phyloP scores from a whole-genome alignment of 2,329 filamentous ascomycete genomes.

The Cytospora schulzeri region DNA sequence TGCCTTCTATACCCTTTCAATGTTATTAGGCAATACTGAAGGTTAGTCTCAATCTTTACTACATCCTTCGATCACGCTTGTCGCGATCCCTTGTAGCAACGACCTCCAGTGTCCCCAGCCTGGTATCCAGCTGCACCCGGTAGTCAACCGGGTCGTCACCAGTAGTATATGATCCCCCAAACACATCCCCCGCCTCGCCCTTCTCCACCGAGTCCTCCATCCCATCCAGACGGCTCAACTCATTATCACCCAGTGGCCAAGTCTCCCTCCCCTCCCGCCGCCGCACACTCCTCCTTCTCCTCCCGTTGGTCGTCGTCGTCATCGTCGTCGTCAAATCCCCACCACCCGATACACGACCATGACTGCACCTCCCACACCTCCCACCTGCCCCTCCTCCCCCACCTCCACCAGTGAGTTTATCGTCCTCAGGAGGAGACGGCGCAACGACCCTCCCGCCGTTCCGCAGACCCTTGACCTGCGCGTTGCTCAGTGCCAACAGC shows the following conservation, averaged over 20 bases:
- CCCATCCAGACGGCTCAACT: slow-evolving; percentile 20
- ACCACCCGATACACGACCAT: too few relatives aligned
- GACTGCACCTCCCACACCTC: background rate
- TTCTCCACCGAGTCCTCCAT: slow-evolving; percentile 31
- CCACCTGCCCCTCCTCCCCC: background rate
- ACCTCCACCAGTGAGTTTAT: background rate
- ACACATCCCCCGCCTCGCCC: slow-evolving; percentile 20
- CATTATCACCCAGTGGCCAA: slow-evolving; percentile 27
- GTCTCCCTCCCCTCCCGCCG: slow-evolving; percentile 6
- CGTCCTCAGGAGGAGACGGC: slow-evolving; percentile 33
- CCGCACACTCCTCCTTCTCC: background rate
- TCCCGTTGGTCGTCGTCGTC: background rate
- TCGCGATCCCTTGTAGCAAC: slow-evolving; percentile 8
- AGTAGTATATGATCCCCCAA: slow-evolving; percentile 1
- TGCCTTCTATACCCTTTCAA: background rate
- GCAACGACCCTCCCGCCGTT: slow-evolving; percentile 53
- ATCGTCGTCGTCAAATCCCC: too few relatives aligned
- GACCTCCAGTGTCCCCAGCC: slow-evolving; percentile 18
- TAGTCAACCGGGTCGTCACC: slow-evolving; percentile 21
- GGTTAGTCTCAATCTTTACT: background rate
- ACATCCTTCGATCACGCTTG: background rate
- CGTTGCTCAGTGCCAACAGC: slow-evolving; percentile 57
- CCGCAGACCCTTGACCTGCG: slow-evolving; percentile 47
- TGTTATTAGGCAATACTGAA: too few relatives aligned
- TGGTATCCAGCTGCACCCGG: slow-evolving; percentile 19